Conservation (phyloP, 345 rosid genomes). For the Eucalyptus viminalis region DNA sequence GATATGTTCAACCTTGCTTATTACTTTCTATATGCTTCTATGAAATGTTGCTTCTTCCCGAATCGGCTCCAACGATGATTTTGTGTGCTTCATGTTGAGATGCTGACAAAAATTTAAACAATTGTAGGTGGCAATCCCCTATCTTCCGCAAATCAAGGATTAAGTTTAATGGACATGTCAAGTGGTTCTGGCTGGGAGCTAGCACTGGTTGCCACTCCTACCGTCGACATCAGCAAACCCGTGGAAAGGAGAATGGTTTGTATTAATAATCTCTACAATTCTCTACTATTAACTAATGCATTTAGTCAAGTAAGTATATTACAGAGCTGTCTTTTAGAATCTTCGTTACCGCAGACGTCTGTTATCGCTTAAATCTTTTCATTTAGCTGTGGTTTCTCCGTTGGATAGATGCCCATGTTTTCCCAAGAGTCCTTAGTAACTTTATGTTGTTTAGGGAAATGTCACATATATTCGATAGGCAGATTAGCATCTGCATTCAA, state of each 20-base stretch:
- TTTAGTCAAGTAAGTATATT: background rate
- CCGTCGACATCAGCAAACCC: conserved; percentile 13
- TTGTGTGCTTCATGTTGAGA: background rate
- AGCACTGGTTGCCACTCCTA: conserved; percentile 73
- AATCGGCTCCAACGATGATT: background rate
- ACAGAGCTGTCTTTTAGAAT: background rate
- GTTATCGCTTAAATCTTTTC: background rate
- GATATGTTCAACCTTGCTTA: background rate
- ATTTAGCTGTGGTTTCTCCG: background rate
- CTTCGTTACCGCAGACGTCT: background rate
- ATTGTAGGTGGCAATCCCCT: conserved; percentile 27
- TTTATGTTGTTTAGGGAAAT: background rate
- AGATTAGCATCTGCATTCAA: background rate
- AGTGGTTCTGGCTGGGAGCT: conserved; percentile 89
- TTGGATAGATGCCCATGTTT: background rate
- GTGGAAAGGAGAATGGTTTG: conserved; percentile 49
- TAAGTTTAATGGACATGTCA: conserved; percentile 24
- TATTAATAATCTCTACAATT: background rate
- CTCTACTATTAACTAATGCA: background rate
- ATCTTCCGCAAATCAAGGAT: conserved; percentile 27
- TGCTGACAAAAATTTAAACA: background rate
- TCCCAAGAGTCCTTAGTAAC: background rate
- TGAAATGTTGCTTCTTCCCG: background rate
- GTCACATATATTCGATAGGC: background rate
- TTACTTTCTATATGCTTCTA: background rate